Evolutionary conservation across 306 rosid species (phyloP).

Genomic region (Dryas drummondii): DNA sequence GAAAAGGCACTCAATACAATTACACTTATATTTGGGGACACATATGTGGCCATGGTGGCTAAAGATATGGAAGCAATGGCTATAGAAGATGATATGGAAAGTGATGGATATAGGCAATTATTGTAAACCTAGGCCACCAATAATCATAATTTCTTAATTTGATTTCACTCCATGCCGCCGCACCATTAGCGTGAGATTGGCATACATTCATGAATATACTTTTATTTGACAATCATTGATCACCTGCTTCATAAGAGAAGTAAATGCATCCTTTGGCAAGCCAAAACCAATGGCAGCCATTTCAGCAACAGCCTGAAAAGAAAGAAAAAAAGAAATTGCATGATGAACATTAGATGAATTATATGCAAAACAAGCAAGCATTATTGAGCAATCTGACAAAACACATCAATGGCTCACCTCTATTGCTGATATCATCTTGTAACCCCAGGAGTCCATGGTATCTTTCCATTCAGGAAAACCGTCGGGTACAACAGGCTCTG

Average conservation of each 20-base stretch:
- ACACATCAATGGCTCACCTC: conserved; percentile 43
- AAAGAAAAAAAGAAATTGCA: conserved; percentile 3
- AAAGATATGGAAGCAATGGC: background rate
- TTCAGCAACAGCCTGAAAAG: conserved; percentile 80
- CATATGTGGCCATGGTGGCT: background rate
- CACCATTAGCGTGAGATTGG: background rate
- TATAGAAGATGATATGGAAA: background rate
- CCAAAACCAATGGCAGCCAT: conserved; percentile 98
- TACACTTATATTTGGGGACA: background rate
- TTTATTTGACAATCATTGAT: background rate
- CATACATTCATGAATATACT: background rate
- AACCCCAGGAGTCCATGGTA: conserved; percentile 94
- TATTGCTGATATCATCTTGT: conserved; percentile 82
- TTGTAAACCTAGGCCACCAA: background rate
- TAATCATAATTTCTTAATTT: background rate
- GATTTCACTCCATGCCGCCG: background rate
- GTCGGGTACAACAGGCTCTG: conserved; percentile 89
- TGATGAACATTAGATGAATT: conserved; percentile 12
- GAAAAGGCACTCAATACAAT: background rate
- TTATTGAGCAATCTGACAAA: conserved; percentile 4
- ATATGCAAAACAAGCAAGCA: background rate
- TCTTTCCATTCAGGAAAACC: conserved; percentile 89
- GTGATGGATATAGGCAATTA: background rate
- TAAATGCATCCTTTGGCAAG: conserved; percentile 86
- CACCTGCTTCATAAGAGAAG: conserved; percentile 90